Evolutionary conservation across 495 filamentous ascomycete species (phyloP), one percentile per base, ranked within the genome.

Genomic region (Sphaerosporella brunnea): DNA sequence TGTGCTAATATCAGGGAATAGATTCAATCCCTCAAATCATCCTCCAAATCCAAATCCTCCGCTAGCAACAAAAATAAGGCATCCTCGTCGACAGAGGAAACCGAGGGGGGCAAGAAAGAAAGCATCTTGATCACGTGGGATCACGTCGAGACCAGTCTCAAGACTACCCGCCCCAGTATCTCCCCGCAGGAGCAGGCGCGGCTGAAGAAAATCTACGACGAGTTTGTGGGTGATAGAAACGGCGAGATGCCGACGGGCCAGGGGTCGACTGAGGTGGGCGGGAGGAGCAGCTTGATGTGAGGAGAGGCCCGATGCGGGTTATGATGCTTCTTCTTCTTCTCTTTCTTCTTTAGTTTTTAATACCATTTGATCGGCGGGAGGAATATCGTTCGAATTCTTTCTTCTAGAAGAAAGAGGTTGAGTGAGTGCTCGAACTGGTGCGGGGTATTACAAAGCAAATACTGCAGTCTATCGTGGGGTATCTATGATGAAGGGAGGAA

Each of bases 221-320:
- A 96, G 68, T 97, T 97, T 68, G 73, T 94, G 3, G 78, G 79
- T 4, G 85, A 84, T 5, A 71, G 90, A 50, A 93, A 84, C 62
- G 90, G 90, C 21, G 90, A 95, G 62, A 84, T 97, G 84, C 81
- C 73, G 34, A 86, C 77, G 63, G 90, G 90, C 8, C 80, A 97
- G 63, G 85, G 80, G 0, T 75, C 75, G 21, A 90, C 74, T 62
- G 90, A 97, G 64, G 73, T 97, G 60, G 90, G 90, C 2, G 92
- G 90, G 18, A 68, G 90, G 59, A 86, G 78, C 49, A 96, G 85
- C 66, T 68, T 97, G 56, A 94, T 95, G 87, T 94, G 68, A 38
- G n/a, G n/a, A n/a, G n/a, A n/a, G n/a, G n/a, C n/a, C n/a, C n/a
- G n/a, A n/a, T n/a, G n/a, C n/a, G n/a, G n/a, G n/a, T n/a, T n/a